A percentile compares a stretch with the other conserved stretches of the same genome.
Conservation (phyloP, 441 rosid genomes). For the Manihot esculenta region DNA sequence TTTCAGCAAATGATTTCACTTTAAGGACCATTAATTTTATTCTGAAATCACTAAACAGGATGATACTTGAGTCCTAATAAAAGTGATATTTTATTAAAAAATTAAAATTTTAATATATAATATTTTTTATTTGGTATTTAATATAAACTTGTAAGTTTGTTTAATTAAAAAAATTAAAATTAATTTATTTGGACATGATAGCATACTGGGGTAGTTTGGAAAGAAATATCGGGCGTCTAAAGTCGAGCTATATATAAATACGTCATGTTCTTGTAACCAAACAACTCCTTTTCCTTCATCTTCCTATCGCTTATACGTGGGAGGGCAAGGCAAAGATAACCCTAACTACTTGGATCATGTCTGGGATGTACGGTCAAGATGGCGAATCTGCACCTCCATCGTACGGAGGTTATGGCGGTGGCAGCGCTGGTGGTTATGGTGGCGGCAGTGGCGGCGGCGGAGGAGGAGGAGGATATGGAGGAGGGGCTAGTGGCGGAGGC, state of each 20-base stretch:
- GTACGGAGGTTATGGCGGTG: conserved; percentile 23
- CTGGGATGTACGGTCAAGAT: conserved; percentile 67
- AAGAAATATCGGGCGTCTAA: background rate
- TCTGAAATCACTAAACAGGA: no score
- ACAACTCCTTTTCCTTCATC: background rate
- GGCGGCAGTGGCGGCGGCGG: conserved; percentile 33
- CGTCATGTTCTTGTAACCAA: background rate
- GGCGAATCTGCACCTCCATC: conserved; percentile 53
- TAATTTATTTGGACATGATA: no score
- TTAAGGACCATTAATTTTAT: no score
- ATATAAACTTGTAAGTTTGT: no score
- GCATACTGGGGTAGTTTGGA: no score
- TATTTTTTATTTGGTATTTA: no score
- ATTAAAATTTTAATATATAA: no score
- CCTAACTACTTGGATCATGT: conserved; percentile 36
- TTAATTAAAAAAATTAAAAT: no score
- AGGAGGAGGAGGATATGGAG: conserved; percentile 34
- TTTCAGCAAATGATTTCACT: no score
- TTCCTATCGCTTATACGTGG: background rate
- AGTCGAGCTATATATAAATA: background rate
- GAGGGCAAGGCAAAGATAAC: background rate
- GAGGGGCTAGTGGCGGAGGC: conserved; percentile 24
- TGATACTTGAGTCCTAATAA: no score
- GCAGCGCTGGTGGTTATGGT: background rate
- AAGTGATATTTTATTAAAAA: no score